Percentiles rank a stretch among this genome's conserved stretches.
Evolutionary conservation across 208 protist genomes (phyloP).

Genomic region (Entamoeba invadens): DNA sequence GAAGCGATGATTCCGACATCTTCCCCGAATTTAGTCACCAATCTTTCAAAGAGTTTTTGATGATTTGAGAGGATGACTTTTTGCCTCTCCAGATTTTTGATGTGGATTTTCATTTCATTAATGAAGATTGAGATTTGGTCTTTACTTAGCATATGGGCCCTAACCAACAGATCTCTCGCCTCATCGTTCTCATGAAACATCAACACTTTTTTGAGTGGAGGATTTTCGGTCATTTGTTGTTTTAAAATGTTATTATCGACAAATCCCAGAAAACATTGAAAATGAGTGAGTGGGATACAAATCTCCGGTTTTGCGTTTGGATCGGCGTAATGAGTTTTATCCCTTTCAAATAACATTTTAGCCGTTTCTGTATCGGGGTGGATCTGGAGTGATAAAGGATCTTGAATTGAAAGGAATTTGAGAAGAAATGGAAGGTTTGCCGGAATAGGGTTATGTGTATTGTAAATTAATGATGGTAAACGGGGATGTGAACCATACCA

Average conservation of each 20-base stretch:
- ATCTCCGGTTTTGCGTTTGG: slow-evolving; percentile 24
- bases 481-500: neutral
- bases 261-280: slow-evolving; percentile 11
- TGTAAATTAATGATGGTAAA: neutral
- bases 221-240: neutral
- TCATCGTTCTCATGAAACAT: neutral
- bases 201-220: neutral
- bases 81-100: neutral
- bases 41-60: neutral
- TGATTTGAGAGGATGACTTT: neutral
- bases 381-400: slow-evolving; percentile 21
- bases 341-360: neutral
- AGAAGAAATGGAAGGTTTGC: slow-evolving; percentile 12
- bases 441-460: neutral
- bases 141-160: neutral
- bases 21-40: neutral
- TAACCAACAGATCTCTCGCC: neutral
- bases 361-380: slow-evolving; percentile 17
- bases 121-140: neutral
- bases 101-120: neutral
- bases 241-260: neutral
- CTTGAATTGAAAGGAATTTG: slow-evolving; percentile 20
- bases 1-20: neutral
- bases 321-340: slow-evolving; percentile 18
- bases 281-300: neutral